phyloP scores from a whole-genome alignment of 441 rosid genomes.

The Gossypium laxum region DNA sequence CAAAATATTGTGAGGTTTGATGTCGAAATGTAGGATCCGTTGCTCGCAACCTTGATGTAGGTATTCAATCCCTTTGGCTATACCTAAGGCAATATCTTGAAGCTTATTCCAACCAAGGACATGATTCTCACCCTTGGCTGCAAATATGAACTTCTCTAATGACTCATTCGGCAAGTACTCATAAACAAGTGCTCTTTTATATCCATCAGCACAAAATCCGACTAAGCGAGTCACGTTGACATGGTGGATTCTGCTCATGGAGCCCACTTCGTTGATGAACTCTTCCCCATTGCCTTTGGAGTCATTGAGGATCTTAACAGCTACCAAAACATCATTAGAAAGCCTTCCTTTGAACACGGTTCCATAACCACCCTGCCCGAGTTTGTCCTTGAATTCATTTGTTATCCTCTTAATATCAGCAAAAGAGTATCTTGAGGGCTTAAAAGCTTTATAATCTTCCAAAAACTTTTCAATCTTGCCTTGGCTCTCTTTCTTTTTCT shows the following conservation, averaged over 20 bases:
- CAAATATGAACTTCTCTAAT: constrained; percentile 12
- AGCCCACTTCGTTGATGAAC: constrained; percentile 12
- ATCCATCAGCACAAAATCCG: constrained; percentile 12
- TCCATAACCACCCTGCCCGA: constrained; percentile 21
- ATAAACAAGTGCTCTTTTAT: constrained; percentile 9
- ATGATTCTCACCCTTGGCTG: not conserved
- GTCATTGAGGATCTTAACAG: constrained; percentile 11
- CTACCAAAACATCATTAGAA: constrained; percentile 7
- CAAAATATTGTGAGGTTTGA: constrained; percentile 8
- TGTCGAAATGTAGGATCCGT: constrained; percentile 17
- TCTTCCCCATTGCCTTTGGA: constrained; percentile 8
- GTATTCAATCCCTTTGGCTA: constrained; percentile 14
- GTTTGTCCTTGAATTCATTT: constrained; percentile 11
- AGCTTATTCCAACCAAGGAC: constrained; percentile 8
- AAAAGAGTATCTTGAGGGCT: constrained; percentile 12
- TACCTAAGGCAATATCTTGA: not conserved
- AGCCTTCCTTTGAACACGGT: constrained; percentile 17
- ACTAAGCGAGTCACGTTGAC: constrained; percentile 11
- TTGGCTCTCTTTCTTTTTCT: constrained; percentile 8
- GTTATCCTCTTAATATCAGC: constrained; percentile 20
- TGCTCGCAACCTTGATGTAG: constrained; percentile 15
- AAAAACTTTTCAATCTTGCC: constrained; percentile 8
- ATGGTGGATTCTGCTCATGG: constrained; percentile 18
- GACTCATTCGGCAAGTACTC: constrained; percentile 14
- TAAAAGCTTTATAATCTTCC: not conserved